Evolutionary conservation across 352 stramenopile species (phyloP), one percentile per base, ranked within the genome.

Genomic region (Globisporangium acanthophoron): DNA sequence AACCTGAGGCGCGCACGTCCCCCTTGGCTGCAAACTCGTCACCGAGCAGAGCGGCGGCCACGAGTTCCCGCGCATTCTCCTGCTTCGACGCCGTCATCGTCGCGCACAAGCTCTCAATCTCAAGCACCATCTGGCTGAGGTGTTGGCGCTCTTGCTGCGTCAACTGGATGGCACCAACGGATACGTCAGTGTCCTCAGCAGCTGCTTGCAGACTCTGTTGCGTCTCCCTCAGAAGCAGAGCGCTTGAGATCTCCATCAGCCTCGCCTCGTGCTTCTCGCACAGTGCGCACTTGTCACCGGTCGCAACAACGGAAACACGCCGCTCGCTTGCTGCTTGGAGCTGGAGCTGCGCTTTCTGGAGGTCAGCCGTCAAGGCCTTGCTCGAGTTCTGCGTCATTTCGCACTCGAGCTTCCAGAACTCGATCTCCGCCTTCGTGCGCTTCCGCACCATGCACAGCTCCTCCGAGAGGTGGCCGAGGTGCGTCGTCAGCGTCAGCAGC

Each of bases 371-470:
- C 7, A 85, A 33, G 11, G 61, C 57, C 55, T 71, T 76, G 61
- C 80, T 84, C 1, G 64, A 59, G 35, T 85, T 81, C 49, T 88
- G 74, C 3, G 80, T 61, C 44, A 87, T 88, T 51, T 85, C 74
- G 57, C 78, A 85, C 45, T 88, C 78, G 7, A 88, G 56, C 35
- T 83, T 81, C 78, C 78, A 88, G 52, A 74, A 88, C 24, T 82
- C 76, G 5, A 85, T 70, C 44, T 88, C 78, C 0, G 73, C 67
- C 9, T 62, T 65, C n/a, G 80, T 84, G 24, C 76, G 63, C 39
- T 88, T 88, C 12, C 78, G 69, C 16, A 88, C 61, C 53, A 83
- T 87, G n/a, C 71, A 83, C 0, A 88, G 54, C 31, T 88, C 78
- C 53, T 87, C 78, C 1, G 78, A 88, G 43, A 88, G 82, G 48